These are phyloP conservation scores for Brassica incana DNA, from an alignment of 345 rosid genomes.

Conservation along the genomic window DNA sequence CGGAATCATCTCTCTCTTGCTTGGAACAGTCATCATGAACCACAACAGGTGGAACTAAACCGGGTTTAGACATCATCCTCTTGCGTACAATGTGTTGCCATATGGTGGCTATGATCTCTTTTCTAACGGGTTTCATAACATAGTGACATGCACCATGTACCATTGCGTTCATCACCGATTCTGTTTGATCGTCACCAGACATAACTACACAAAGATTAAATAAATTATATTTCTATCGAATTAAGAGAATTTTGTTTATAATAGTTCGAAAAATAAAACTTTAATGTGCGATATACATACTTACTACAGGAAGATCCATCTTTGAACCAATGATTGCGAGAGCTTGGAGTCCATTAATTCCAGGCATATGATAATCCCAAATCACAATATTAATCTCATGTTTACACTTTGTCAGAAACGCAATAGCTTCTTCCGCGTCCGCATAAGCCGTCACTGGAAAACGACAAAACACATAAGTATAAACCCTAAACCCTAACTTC, in stretches of 20 bases:
- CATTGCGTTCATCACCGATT: slow-evolving; percentile 23
- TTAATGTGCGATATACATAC: slow-evolving; percentile 10
- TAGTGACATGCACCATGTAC: slow-evolving; percentile 27
- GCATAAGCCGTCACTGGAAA: slow-evolving; percentile 4
- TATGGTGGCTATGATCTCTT: not conserved
- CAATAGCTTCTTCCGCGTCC: slow-evolving; percentile 11
- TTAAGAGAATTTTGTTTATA: not conserved
- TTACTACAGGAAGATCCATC: slow-evolving; percentile 24
- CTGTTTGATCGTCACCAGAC: slow-evolving; percentile 4
- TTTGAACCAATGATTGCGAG: slow-evolving; percentile 1
- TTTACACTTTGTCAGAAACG: not conserved
- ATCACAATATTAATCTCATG: slow-evolving; percentile 25
- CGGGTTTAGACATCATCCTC: not conserved
- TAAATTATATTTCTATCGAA: not conserved
- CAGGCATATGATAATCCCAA: slow-evolving; percentile 34
- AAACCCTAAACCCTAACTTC: slow-evolving; percentile 8
- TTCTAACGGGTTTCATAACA: slow-evolving; percentile 13
- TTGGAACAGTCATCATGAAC: not conserved
- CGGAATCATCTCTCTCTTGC: not conserved
- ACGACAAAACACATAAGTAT: not conserved
- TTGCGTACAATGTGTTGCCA: slow-evolving; percentile 38
- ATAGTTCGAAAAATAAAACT: not conserved
- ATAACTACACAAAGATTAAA: slow-evolving; percentile 27
- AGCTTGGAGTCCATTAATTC: slow-evolving; percentile 32
- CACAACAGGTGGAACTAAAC: not conserved